Evolutionary conservation across 2,329 filamentous ascomycete species (phyloP), one percentile per base, ranked within the genome.

Genomic region (Magnaporthiopsis rhizophila): DNA sequence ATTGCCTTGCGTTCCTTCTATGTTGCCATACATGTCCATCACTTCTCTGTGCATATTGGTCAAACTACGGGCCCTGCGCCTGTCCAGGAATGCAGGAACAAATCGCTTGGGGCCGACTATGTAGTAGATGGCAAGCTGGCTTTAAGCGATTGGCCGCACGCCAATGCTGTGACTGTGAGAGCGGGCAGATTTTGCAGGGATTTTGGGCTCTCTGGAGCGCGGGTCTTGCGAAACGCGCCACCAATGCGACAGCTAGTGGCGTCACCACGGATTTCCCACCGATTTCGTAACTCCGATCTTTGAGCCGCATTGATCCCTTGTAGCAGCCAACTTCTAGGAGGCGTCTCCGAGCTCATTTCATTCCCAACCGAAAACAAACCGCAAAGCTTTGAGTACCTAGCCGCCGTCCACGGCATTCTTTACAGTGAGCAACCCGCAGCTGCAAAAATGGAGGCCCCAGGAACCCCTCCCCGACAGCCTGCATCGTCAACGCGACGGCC

Each of bases 371-470:
- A 38, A 38, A 38, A 3, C 36, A 15, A 38, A 38, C 13, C 13
- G 15, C 36, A 38, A 3, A 3, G 13, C 36, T 18, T 18, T 5
- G 13, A 38, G 8, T 38, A 13, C 3, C 15, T 38, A 3, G 36
- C 3, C 36, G 36, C 45, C 18, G 5, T 30, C 45, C 21, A 53
- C 36, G 13, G 13, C 36, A 38, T 18, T n/a, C 45, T 53, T 21
- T 53, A 53, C 45, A 9, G 3, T 21, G 18, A 53, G 45, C 45
- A 3, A 53, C 45, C n/a, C 3, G 18, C 18, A 53, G 6, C 45
- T 21, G 6, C 45, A 7, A 53, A 1, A 5, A 85, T 84, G 82
- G 80, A 81, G 59, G 77, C 77, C 13, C 74, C 79, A 32, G 72
- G 73, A 15, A 84, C 81, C 64, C 81, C 82, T 64, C 80, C 80